Base-by-base conservation (phyloP, 352 stramenopile genomes). In the Aphanomyces invadans region DNA sequence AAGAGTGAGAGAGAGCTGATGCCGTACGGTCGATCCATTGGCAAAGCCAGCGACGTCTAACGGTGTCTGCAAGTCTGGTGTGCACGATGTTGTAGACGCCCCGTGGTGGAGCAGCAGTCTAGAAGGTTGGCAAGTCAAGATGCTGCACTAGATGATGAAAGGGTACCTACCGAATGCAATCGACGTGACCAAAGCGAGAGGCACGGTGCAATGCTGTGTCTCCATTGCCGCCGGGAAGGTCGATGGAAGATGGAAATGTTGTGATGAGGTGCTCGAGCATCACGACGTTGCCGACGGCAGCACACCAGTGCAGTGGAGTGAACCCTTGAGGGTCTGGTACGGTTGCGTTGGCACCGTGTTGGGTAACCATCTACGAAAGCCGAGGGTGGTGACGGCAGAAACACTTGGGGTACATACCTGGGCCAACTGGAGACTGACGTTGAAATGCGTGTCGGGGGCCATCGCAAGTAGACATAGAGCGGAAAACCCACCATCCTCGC, bases 171-270 rank as follows among this genome's bases (percentile, higher is more conserved):
- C 55, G 33, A 55, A 73, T 60, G 19, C 10, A 25, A 25, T 73
- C 21, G 33, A 10, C 17, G 19, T 68, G 65, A 19, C 68, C 67
- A 70, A 70, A 62, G 33, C 68, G 53, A 49, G 65, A 49, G 39
- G 68, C 68, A 19, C 49, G 51, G 33, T 73, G 68, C 17, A 73
- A 38, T 12, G 68, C 21, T 32, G 68, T 73, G 23, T 73, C 64
- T 3, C 68, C 62, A 70, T 59, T 25, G 36, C 5, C 9, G 7
- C 29, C 5, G 19, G 28, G n/a, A 1, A 46, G 28, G 25, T 45
- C 36, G 23, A 68, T 54, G 36, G 21, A 9, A 31, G 21, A 36
- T 33, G 23, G 26, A 66, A 31, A 15, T 7, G 28, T 64, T 19
- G 32, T 21, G 36, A 70, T 32, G 53, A 68, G 45, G 23, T 62